These are phyloP conservation scores for Termitomyces sp. DNA, from an alignment of 768 basidiomycete species.

Conservation along the genomic window DNA sequence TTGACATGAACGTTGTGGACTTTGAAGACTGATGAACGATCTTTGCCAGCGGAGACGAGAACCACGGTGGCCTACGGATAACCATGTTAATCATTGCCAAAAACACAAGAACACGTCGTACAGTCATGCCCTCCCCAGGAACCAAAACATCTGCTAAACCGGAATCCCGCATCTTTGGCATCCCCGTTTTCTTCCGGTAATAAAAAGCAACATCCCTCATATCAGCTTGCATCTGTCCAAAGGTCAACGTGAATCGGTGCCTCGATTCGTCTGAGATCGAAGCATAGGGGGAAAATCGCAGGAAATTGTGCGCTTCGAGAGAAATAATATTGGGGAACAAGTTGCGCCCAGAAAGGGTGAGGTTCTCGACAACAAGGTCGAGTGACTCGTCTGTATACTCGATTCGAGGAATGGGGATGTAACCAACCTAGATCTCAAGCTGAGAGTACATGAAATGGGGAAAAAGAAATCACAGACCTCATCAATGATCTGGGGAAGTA, in stretches of 20 bases:
- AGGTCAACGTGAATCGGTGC: constrained; percentile 70
- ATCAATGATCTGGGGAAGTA: constrained; percentile 73
- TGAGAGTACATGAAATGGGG: too few species aligned
- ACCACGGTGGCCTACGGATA: constrained; percentile 47
- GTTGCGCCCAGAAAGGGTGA: constrained; percentile 83
- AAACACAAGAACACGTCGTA: constrained; percentile 23
- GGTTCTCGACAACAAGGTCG: constrained; percentile 91
- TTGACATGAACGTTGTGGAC: constrained; percentile 71
- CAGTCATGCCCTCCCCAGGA: constrained; percentile 77
- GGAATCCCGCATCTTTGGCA: constrained; percentile 74
- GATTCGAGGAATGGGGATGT: constrained; percentile 87
- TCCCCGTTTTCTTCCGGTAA: constrained; percentile 80
- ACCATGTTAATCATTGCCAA: background rate
- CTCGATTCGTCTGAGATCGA: constrained; percentile 49
- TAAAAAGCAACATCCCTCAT: constrained; percentile 93
- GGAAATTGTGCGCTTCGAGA: constrained; percentile 72
- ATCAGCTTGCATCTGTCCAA: constrained; percentile 88
- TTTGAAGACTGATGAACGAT: constrained; percentile 65
- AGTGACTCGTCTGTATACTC: constrained; percentile 87
- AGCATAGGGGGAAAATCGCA: constrained; percentile 81
- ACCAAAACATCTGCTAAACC: constrained; percentile 84
- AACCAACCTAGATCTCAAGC: constrained; percentile 72
- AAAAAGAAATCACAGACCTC: constrained; percentile 37
- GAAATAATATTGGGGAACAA: constrained; percentile 78
- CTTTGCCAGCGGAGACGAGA: constrained; percentile 54